Conservation (phyloP, 176 grass and related monocot species). For the Panicum miliaceum region DNA sequence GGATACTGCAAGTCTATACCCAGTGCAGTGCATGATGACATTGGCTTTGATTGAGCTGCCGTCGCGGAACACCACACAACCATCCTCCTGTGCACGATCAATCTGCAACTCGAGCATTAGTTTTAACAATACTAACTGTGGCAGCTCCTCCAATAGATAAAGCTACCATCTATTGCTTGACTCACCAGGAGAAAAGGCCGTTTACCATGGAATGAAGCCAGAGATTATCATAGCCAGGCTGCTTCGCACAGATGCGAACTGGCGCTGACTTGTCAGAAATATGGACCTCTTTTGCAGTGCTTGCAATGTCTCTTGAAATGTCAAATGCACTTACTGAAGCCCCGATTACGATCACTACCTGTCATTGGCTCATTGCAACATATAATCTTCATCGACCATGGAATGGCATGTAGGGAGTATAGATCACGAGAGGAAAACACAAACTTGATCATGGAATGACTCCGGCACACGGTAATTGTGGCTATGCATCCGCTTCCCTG, state of each 20-base stretch:
- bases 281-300: constrained; percentile 67
- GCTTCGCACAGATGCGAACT: constrained; percentile 39
- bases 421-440: constrained; percentile 5
- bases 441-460: constrained; percentile 64
- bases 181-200: constrained; percentile 35
- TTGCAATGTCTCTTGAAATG: constrained; percentile 72
- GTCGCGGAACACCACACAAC: constrained; percentile 63
- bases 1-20: constrained; percentile 46
- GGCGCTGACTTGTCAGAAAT: constrained; percentile 57
- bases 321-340: constrained; percentile 64
- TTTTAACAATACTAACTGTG: constrained; percentile 2
- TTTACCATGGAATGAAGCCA: constrained; percentile 93
- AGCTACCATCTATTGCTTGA: constrained; percentile 44
- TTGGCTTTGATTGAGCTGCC: constrained; percentile 57
- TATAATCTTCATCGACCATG: no score
- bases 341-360: constrained; percentile 74
- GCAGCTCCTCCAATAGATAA: constrained; percentile 38
- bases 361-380: no score
- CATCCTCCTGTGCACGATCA: constrained; percentile 53
- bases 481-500: constrained; percentile 84
- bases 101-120: constrained; percentile 56
- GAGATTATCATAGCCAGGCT: constrained; percentile 69
- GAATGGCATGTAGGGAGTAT: no score
- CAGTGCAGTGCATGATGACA: constrained; percentile 83
- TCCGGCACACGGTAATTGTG: constrained; percentile 82